Evolutionary conservation across 2,329 filamentous ascomycete genomes (phyloP).

Genomic region (Aureobasidium sp.): DNA sequence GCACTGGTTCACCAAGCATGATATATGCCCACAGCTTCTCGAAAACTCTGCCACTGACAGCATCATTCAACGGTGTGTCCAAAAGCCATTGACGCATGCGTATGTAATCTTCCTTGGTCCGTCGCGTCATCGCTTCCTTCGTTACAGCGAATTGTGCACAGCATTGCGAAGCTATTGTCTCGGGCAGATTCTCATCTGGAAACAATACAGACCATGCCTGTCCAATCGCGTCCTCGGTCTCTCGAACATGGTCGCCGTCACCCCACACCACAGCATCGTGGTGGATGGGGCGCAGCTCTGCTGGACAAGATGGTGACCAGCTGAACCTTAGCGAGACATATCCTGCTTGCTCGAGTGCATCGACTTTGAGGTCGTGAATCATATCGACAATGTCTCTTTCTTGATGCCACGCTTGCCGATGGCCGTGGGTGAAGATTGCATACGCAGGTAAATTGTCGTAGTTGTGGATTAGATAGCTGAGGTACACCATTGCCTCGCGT

Average conservation of each 20-base stretch:
- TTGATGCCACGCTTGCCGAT: not conserved
- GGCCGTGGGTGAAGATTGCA: not conserved
- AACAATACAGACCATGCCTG: slow-evolving; percentile 14
- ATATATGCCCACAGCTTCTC: slow-evolving; percentile 8
- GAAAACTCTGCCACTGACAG: not conserved
- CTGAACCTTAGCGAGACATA: not conserved
- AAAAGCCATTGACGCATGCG: slow-evolving; percentile 52
- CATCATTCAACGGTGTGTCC: not conserved
- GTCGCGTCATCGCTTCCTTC: slow-evolving; percentile 42
- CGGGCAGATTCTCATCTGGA: slow-evolving; percentile 8
- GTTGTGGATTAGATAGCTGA: slow-evolving; percentile 37
- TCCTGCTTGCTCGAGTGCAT: not conserved
- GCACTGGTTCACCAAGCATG: not conserved
- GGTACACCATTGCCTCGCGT: slow-evolving; percentile 43
- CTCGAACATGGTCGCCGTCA: not conserved
- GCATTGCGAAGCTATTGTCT: slow-evolving; percentile 9
- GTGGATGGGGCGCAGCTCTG: slow-evolving; percentile 23
- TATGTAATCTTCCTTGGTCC: slow-evolving; percentile 49
- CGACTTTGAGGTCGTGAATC: not conserved
- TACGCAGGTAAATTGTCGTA: not conserved
- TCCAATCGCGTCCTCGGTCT: slow-evolving; percentile 1
- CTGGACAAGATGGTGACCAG: slow-evolving; percentile 8
- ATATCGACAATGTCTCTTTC: not conserved
- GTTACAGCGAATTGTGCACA: slow-evolving; percentile 58
- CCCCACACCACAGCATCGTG: not conserved